Evolutionary conservation across 805 yeast species (phyloP), one percentile per base, ranked within the genome.

Genomic region (Hanseniaspora nectarophila): DNA sequence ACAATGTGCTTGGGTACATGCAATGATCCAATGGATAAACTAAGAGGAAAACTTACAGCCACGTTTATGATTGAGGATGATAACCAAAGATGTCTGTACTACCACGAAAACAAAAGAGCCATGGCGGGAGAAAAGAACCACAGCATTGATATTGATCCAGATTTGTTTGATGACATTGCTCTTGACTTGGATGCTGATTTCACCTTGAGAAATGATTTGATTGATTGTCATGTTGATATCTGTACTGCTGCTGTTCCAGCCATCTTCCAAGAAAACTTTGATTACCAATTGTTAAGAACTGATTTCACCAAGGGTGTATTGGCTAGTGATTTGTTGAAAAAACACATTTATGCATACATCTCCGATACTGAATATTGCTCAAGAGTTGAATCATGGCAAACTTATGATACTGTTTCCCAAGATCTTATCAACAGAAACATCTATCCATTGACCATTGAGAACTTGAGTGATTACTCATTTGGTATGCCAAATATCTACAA

Each of bases 171-270:
- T 55, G 73, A 67, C 54, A 80, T 85, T 32, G 82, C 78, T 43
- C n/a, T 49, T n/a, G 46, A 52, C 21, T n/a, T 23, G 21, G 51
- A 45, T 18, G 47, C 50, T 13, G 94, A 85, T 56, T 80, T 92
- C 58, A 76, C 77, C 9, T 73, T 92, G 54, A 78, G 96, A 63
- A 92, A 92, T 65, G 97, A 92, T 66, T 75, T 92, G 57, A 89
- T 92, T 54, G 98, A 92, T 70, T 92, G 98, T 65, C 92, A 85
- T 64, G 88, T 92, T 52, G 98, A 92, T 68, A 87, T 92, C 55
- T 92, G 98, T 67, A 75, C 97, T 6, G 87, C 95, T 2, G 87
- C 82, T 58, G 96, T 92, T 10, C 97, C 97, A 1, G 92, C 94
- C 15, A 82, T 90, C 55, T 92, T 90, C 70, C 95, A 87, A 60